phyloP scores from a whole-genome alignment of 2,329 filamentous ascomycete species.

The Sarocladium strictum region DNA sequence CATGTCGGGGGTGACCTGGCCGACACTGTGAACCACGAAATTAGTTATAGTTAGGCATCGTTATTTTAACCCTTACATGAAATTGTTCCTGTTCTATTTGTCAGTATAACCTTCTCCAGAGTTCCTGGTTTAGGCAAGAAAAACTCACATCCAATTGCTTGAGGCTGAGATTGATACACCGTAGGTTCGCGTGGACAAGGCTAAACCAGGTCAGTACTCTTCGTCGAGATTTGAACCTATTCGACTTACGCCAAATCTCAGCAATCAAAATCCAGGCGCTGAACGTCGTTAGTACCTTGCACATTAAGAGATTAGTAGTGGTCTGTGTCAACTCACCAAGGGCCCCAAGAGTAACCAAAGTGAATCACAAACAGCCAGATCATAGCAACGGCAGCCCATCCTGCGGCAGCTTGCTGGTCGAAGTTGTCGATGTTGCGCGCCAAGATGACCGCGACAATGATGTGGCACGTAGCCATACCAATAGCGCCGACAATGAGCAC shows the following conservation, averaged over 20 bases:
- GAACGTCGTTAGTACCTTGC: not conserved
- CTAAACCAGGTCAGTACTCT: not conserved
- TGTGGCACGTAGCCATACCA: slow-evolving; percentile 12
- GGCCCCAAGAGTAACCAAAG: slow-evolving; percentile 72
- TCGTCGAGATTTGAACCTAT: too few relatives aligned
- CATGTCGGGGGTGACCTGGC: slow-evolving; percentile 65
- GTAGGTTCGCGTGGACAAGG: slow-evolving; percentile 61
- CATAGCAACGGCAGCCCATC: slow-evolving; percentile 12
- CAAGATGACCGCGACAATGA: slow-evolving; percentile 13
- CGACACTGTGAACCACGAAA: slow-evolving; percentile 41
- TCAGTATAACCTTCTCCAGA: not conserved
- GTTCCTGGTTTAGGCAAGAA: not conserved
- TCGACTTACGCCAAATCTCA: slow-evolving; percentile 55
- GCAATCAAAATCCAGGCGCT: slow-evolving; percentile 69
- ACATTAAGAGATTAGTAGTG: not conserved
- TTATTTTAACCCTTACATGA: too few relatives aligned
- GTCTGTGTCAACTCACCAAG: slow-evolving; percentile 31
- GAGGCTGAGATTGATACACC: slow-evolving; percentile 63
- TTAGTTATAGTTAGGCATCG: too few relatives aligned
- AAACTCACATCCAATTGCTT: slow-evolving; percentile 54
- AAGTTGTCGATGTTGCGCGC: slow-evolving; percentile 13
- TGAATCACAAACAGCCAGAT: slow-evolving; percentile 58
- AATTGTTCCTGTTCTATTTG: slow-evolving; percentile 38
- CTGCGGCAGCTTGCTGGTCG: slow-evolving; percentile 11
- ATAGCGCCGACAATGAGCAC: slow-evolving; percentile 12